These are phyloP conservation scores for Hypomontagnella monticulosa DNA, from an alignment of 495 filamentous ascomycete genomes.

Conservation along the genomic window DNA sequence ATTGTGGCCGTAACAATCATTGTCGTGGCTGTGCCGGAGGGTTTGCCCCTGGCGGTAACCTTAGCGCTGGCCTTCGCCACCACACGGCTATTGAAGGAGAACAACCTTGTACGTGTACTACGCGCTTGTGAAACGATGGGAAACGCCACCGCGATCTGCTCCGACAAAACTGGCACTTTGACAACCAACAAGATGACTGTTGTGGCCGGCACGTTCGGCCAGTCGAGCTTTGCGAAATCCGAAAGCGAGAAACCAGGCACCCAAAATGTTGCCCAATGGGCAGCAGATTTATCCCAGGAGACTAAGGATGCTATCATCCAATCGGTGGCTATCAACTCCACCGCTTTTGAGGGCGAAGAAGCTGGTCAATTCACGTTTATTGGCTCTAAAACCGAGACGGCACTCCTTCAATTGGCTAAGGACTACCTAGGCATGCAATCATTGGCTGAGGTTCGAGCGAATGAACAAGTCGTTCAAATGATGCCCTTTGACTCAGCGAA, in stretches of 20 bases:
- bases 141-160: slow-evolving; percentile 85
- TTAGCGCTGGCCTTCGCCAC: slow-evolving; percentile 84
- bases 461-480: slow-evolving; percentile 66
- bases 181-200: slow-evolving; percentile 81
- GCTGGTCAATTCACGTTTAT: slow-evolving; percentile 68
- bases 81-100: slow-evolving; percentile 81
- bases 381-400: slow-evolving; percentile 81
- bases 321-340: slow-evolving; percentile 77
- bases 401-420: slow-evolving; percentile 70
- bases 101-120: slow-evolving; percentile 80
- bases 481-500: slow-evolving; percentile 75
- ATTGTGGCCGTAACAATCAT: slow-evolving; percentile 84
- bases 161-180: slow-evolving; percentile 86
- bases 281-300: slow-evolving; percentile 61
- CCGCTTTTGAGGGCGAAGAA: slow-evolving; percentile 76
- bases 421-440: slow-evolving; percentile 71
- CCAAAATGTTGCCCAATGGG: slow-evolving; percentile 66
- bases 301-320: slow-evolving; percentile 67
- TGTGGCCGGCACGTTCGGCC: slow-evolving; percentile 73
- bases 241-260: slow-evolving; percentile 31
- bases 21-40: slow-evolving; percentile 86
- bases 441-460: slow-evolving; percentile 65
- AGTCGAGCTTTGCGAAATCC: slow-evolving; percentile 64
- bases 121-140: slow-evolving; percentile 89
- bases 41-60: slow-evolving; percentile 82